Base-by-base conservation (phyloP, 257 asterid species). In the Scutellaria galericulata region DNA sequence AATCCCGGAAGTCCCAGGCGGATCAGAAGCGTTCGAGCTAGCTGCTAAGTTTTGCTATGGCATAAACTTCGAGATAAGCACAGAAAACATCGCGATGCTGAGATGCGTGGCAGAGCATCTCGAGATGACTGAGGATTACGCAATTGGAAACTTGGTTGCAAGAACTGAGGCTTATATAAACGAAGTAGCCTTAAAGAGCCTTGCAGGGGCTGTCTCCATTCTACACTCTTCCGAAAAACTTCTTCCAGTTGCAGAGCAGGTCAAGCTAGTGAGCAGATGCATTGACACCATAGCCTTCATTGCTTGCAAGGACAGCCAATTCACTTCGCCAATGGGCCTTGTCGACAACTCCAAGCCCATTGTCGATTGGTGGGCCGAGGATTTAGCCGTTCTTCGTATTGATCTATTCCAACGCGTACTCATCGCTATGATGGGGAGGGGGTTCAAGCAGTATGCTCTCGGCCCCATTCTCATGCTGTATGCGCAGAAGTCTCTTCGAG, bases 291-390 rank as follows among this genome's bases (percentile, higher is more conserved):
- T 91, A 39, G 96, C 97, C 0, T 79, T 71, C 66, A 81, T 88
- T 5, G 91, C 86, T 31, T 93, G 93, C 74, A 87, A 86, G 63
- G 96, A 93, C 39, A 84, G 81, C 81, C 91, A 79, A 13, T 87
- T 88, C 67, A 44, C 83, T 9, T 22, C 85, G 0, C 63, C 79
- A 0, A 71, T 56, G 67, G 52, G 75, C 22, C 13, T 0, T 3
- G 37, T 31, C 3, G 37, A 31, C 37, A 31, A 31, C 61, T 73
- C 84, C 4, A 88, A 85, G 73, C 82, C 89, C 0, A 54, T 81
- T 15, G 95, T 84, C 7, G 91, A 87, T 71, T 90, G 97, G 97
- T 93, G 97, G 97, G 91, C 96, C 1, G 98, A 88, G 53, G 98
- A 92, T 80, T 74, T 92, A 47, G 74, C 90, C 22, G 69, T 88